Evolutionary conservation across 148 eudicot species (phyloP), one percentile per base, ranked within the genome.

Genomic region (Mesembryanthemum crystallinum): DNA sequence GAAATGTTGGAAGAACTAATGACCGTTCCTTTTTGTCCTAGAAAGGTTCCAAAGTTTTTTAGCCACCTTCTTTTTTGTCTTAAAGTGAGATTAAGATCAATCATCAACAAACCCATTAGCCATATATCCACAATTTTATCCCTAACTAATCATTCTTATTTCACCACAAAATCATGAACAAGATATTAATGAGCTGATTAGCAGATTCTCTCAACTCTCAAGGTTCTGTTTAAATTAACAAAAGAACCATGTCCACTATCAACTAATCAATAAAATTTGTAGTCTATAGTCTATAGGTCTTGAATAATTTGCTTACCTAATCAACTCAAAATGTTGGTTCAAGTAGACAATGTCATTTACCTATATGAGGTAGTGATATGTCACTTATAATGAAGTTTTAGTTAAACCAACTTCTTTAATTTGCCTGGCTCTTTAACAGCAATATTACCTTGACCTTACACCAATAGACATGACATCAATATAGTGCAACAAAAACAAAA

Each of bases 11-110:
- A 29, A 3, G 21, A 65, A 65, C 62, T 72, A 67, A 61, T 15
- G 27, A 73, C 69, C 73, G 57, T 21, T 73, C 60, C 59, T 79
- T 73, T 79, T 65, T 29, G 65, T 30, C 54, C 64, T 76, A 68
- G 27, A 15, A 52, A 64, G 71, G 67, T 65, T 54, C 72, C 61
- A 61, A 51, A 35, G 27, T 28, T 49, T 24, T 33, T 25, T 25
- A 18, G 52, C 25, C 54, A 62, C 24, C 51, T 24, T 51, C 14
- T 24, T 71, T 39, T 33, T 24, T 23, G 59, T 45, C 52, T 71
- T 33, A 64, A 45, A 71, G 54, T 13, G n/a, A 64, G 25, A 78
- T 73, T 78, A 66, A 67, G 67, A 79, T 24, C 33, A 65, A 72
- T 72, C 45, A 18, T 77, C 1, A 35, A 35, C 64, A 54, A 29